Percentiles rank a stretch among this genome's conserved stretches.
These are phyloP conservation scores for Sarocladium strictum DNA, from an alignment of 2,329 filamentous ascomycete genomes.

Conservation along the genomic window DNA sequence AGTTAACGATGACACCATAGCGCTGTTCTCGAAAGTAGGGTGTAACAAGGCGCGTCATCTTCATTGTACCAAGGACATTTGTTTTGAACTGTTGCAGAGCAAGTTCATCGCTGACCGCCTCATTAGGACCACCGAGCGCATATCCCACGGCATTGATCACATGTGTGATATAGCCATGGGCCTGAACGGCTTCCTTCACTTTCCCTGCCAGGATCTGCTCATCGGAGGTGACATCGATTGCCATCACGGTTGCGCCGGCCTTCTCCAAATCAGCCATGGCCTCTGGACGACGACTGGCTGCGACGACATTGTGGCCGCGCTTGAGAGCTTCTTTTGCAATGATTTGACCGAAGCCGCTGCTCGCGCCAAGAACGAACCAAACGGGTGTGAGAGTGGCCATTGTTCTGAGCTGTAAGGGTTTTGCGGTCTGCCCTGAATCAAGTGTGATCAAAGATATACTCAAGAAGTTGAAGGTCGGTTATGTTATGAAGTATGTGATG, in stretches of 20 bases:
- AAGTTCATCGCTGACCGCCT: constrained; percentile 25
- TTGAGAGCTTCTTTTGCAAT: constrained; percentile 37
- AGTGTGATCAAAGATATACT: too few relatives aligned
- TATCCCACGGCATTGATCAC: constrained; percentile 43
- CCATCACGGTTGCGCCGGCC: constrained; percentile 34
- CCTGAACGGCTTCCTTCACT: constrained; percentile 25
- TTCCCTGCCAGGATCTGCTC: constrained; percentile 28
- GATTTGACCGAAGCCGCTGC: constrained; percentile 43
- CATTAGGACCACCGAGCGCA: constrained; percentile 34
- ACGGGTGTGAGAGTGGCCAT: constrained; percentile 23
- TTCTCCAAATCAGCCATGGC: constrained; percentile 35
- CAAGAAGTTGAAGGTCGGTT: too few relatives aligned
- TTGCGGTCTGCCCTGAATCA: too few relatives aligned
- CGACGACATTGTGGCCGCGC: constrained; percentile 43
- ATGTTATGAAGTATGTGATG: not conserved
- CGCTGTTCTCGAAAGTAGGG: constrained; percentile 24
- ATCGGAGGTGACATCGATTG: constrained; percentile 40
- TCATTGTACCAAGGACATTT: constrained; percentile 33
- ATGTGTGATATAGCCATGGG: constrained; percentile 36
- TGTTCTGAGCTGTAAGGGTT: too few relatives aligned
- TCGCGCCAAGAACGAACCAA: constrained; percentile 49
- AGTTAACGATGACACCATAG: constrained; percentile 24
- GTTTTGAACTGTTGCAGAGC: constrained; percentile 22
- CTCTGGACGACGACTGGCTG: constrained; percentile 37
- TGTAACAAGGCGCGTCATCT: constrained; percentile 27